A percentile compares a stretch with the other conserved stretches of the same genome.
Evolutionary conservation across 306 rosid genomes (phyloP).

Genomic region (Lagenaria siceraria): DNA sequence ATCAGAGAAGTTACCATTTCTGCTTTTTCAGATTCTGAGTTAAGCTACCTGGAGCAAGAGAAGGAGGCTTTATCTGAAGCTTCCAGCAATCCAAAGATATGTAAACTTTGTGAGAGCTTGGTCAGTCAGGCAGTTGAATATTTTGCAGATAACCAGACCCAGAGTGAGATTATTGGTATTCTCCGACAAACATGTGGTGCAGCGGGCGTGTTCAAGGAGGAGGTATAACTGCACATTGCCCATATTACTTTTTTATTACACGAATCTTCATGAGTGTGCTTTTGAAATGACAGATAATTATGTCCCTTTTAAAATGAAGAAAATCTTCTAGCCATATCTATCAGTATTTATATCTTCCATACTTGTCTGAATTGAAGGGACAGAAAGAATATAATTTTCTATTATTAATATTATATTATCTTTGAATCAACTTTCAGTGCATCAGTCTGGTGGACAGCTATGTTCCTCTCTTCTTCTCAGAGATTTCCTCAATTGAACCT

Average conservation of each 20-base stretch:
- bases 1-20: background rate
- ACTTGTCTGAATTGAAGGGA: background rate
- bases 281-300: background rate
- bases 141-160: conserved; percentile 53
- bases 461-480: conserved; percentile 66
- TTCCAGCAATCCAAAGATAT: conserved; percentile 24
- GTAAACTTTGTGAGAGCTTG: conserved; percentile 70
- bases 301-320: background rate
- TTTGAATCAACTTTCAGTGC: conserved; percentile 41
- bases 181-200: conserved; percentile 41
- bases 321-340: background rate
- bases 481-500: conserved; percentile 43
- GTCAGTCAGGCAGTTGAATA: conserved; percentile 51
- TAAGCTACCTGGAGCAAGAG: conserved; percentile 19
- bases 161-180: conserved; percentile 39
- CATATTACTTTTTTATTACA: background rate
- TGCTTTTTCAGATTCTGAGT: conserved; percentile 25
- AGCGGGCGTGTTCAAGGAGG: conserved; percentile 23
- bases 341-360: no score
- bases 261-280: background rate
- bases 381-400: background rate
- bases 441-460: conserved; percentile 61
- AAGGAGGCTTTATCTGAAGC: conserved; percentile 7
- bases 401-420: background rate
- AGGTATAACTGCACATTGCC: conserved; percentile 20